A percentile compares a stretch with the other conserved stretches of the same genome.
Evolutionary conservation across 2,329 filamentous ascomycete species (phyloP).

Genomic region (Colletotrichum destructivum): DNA sequence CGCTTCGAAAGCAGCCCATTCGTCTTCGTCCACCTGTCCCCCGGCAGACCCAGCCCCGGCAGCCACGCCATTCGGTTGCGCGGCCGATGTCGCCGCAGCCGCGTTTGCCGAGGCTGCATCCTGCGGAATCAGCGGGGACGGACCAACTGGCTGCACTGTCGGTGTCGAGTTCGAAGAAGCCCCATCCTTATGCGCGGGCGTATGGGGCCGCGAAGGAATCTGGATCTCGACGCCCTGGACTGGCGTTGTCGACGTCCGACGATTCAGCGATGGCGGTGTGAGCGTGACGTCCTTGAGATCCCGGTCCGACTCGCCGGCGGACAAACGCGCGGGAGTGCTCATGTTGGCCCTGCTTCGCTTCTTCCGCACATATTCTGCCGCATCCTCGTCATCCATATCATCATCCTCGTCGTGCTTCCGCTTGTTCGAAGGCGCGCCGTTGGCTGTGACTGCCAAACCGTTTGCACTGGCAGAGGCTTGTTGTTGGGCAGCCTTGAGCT

Average conservation of each 20-base stretch:
- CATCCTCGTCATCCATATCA: constrained; percentile 53
- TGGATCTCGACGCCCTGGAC: constrained; percentile 72
- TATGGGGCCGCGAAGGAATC: constrained; percentile 76
- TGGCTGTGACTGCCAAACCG: constrained; percentile 23
- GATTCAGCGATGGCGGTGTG: constrained; percentile 60
- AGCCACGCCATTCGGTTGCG: constrained; percentile 42
- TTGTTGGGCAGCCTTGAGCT: constrained; percentile 11
- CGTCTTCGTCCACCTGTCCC: constrained; percentile 74
- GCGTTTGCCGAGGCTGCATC: constrained; percentile 38
- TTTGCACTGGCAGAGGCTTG: constrained; percentile 30
- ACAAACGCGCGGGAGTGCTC: constrained; percentile 40
- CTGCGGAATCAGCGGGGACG: constrained; percentile 56
- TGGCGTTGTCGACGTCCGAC: constrained; percentile 67
- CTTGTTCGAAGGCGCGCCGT: constrained; percentile 45
- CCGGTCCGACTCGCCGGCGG: constrained; percentile 45
- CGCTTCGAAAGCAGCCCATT: constrained; percentile 90
- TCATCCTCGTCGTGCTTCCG: constrained; percentile 48
- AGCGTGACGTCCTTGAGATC: constrained; percentile 41
- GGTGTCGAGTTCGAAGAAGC: constrained; percentile 60
- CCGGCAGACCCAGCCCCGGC: constrained; percentile 31
- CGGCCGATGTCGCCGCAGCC: constrained; percentile 29
- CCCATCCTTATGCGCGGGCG: constrained; percentile 62
- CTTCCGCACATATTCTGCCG: constrained; percentile 54
- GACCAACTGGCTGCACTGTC: constrained; percentile 46
- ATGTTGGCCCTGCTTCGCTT: constrained; percentile 64